Percentiles rank a stretch among this genome's conserved stretches.
phyloP scores from a whole-genome alignment of 345 rosid genomes.

The Erysimum cheiranthoides region DNA sequence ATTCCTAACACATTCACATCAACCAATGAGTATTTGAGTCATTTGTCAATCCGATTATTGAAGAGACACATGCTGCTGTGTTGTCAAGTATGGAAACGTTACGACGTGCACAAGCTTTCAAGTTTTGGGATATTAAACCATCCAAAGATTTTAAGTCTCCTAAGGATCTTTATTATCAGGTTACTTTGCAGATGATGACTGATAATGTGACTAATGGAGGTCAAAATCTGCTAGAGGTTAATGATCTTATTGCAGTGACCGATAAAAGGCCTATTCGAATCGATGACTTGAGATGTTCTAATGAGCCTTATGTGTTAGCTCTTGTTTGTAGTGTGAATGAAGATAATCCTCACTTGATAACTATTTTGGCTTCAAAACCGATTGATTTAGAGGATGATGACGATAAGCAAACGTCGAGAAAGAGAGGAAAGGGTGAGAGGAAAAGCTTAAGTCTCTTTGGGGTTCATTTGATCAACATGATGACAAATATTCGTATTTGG shows the following conservation, averaged over 20 bases:
- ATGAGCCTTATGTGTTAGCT: slow-evolving; percentile 45
- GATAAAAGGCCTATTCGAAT: slow-evolving; percentile 43
- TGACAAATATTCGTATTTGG: slow-evolving; percentile 57
- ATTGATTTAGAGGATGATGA: slow-evolving; percentile 24
- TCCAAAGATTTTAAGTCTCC: slow-evolving; percentile 29
- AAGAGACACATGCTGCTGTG: slow-evolving; percentile 52
- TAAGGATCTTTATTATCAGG: slow-evolving; percentile 32
- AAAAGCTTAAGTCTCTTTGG: slow-evolving; percentile 31
- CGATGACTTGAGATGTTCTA: slow-evolving; percentile 49
- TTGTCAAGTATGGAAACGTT: slow-evolving; percentile 42
- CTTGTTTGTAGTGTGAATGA: slow-evolving; percentile 29
- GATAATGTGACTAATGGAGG: slow-evolving; percentile 5
- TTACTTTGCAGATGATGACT: slow-evolving; percentile 24
- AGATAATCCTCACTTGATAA: slow-evolving; percentile 3
- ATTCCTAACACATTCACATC: slow-evolving; percentile 52
- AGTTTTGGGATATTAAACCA: slow-evolving; percentile 27
- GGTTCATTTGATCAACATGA: slow-evolving; percentile 50
- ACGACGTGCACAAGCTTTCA: slow-evolving; percentile 35
- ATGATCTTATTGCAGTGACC: slow-evolving; percentile 53
- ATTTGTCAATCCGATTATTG: slow-evolving; percentile 45
- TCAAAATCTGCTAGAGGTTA: slow-evolving; percentile 39
- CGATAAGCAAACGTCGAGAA: background rate
- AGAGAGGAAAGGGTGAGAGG: slow-evolving; percentile 7
- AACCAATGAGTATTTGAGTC: slow-evolving; percentile 38
- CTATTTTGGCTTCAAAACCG: slow-evolving; percentile 48